phyloP scores from a whole-genome alignment of 78 protist genomes.

The Capsaspora owczarzaki region DNA sequence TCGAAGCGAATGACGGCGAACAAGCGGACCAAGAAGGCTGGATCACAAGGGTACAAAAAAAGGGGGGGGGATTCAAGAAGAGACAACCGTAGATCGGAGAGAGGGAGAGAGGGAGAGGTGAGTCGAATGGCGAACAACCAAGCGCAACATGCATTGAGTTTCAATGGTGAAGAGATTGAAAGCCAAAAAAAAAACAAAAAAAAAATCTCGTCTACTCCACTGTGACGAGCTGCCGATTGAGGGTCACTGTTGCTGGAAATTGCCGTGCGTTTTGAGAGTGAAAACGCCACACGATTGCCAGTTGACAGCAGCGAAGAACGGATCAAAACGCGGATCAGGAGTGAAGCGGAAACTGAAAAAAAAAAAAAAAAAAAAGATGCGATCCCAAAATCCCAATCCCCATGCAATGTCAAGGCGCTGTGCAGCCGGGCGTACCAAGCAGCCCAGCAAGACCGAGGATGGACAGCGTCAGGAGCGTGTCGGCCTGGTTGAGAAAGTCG shows the following conservation, averaged over 20 bases:
- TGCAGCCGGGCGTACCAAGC: no score
- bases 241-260: no score
- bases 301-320: no score
- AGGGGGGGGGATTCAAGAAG: no score
- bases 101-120: not conserved
- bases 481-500: no score
- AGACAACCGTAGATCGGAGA: not conserved
- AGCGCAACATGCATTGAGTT: not conserved
- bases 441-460: no score
- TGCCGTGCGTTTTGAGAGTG: no score
- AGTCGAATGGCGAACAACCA: not conserved
- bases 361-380: not conserved
- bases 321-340: not conserved
- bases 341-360: not conserved
- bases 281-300: not conserved
- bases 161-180: not conserved
- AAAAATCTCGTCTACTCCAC: not conserved
- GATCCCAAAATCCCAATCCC: no score
- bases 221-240: not conserved
- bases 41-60: no score
- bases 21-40: slow-evolving; percentile 83
- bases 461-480: no score
- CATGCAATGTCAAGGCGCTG: no score
- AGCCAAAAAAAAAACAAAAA: not conserved
- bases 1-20: slow-evolving; percentile 87